phyloP scores from a whole-genome alignment of 768 basidiomycete genomes.

The Tylopilus subfusipes region DNA sequence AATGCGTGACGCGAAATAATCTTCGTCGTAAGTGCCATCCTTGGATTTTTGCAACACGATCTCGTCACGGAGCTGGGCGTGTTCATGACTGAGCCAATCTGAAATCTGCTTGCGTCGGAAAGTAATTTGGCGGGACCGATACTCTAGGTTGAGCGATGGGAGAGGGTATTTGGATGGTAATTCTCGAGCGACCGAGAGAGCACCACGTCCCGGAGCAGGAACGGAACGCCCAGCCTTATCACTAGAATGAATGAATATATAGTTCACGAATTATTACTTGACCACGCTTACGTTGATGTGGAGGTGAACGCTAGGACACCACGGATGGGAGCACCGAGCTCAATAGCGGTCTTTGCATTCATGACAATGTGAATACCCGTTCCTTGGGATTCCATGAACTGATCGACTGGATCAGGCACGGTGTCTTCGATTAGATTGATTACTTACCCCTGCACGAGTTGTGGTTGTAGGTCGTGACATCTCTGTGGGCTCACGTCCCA shows the following conservation, averaged over 20 bases:
- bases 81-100: constrained; percentile 92
- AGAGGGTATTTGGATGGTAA: constrained; percentile 73
- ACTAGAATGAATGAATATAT: constrained; percentile 37
- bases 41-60: constrained; percentile 55
- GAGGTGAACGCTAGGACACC: constrained; percentile 94
- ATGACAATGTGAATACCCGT: constrained; percentile 97
- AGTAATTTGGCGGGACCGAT: constrained; percentile 88
- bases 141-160: constrained; percentile 78
- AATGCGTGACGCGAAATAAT: constrained; percentile 73
- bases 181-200: constrained; percentile 85
- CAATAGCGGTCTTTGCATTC: constrained; percentile 93
- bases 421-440: background rate
- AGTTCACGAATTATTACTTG: background rate
- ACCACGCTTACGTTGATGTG: constrained; percentile 76
- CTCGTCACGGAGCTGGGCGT: constrained; percentile 79
- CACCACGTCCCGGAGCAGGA: constrained; percentile 94
- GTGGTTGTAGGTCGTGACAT: constrained; percentile 98
- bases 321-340: constrained; percentile 90
- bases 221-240: constrained; percentile 99
- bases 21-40: constrained; percentile 52
- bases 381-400: constrained; percentile 97
- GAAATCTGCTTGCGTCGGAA: constrained; percentile 96
- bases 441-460: constrained; percentile 85
- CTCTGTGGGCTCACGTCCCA: constrained; percentile 98
- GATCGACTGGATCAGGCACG: constrained; percentile 4